Percentiles rank a stretch among this genome's conserved stretches.
Evolutionary conservation across 306 rosid species (phyloP).

Genomic region (Rubus parviflorus): DNA sequence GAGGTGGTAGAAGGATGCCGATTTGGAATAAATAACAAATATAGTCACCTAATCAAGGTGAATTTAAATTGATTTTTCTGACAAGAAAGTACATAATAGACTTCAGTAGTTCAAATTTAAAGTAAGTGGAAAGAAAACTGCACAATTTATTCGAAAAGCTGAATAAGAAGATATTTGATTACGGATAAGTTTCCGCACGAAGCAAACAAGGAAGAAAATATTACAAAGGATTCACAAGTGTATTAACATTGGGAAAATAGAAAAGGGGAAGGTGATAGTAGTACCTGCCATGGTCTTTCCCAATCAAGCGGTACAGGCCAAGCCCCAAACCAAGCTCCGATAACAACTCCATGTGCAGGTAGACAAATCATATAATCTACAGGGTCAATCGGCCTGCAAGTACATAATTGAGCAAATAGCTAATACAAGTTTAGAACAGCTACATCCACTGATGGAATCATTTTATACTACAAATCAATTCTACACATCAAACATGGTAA

Average conservation of each 20-base stretch:
- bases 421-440: neutral
- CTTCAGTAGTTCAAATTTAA: neutral
- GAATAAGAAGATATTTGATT: neutral
- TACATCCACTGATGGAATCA: neutral
- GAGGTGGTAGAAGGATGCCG: neutral
- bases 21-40: neutral
- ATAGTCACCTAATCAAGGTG: neutral
- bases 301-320: constrained; percentile 99
- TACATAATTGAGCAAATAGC: neutral
- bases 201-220: neutral
- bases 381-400: constrained; percentile 59
- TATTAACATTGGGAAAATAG: neutral
- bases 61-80: neutral
- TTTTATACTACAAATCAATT: neutral
- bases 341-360: constrained; percentile 83
- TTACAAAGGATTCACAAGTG: neutral
- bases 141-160: neutral
- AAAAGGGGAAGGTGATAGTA: neutral
- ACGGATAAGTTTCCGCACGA: neutral
- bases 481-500: constrained; percentile 4
- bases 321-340: constrained; percentile 98
- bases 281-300: constrained; percentile 98
- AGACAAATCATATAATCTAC: constrained; percentile 69
- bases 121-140: neutral
- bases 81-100: neutral